Evolutionary conservation across 2,329 filamentous ascomycete species (phyloP).

Genomic region (Aureobasidium pullulans): DNA sequence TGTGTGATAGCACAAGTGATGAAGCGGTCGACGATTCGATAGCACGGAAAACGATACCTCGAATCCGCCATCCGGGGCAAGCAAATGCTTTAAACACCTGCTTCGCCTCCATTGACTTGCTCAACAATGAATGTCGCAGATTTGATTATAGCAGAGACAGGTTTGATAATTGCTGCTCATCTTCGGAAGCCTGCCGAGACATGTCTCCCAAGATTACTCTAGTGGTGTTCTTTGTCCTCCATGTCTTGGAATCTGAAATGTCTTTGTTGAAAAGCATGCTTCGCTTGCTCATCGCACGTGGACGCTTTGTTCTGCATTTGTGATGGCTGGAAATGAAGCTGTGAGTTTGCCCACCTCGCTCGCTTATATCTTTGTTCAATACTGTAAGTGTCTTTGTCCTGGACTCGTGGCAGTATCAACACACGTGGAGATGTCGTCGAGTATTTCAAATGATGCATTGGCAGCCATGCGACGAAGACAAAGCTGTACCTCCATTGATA

Average conservation of each 20-base stretch:
- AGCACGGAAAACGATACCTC: not conserved
- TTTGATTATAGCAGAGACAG: not conserved
- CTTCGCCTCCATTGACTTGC: not conserved
- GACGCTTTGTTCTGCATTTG: conserved; percentile 5
- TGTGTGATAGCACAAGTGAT: not conserved
- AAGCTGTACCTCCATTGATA: not conserved
- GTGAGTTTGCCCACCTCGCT: not conserved
- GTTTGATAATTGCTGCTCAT: not conserved
- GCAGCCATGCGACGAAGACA: not conserved
- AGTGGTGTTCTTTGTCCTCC: not conserved
- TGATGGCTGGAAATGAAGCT: not conserved
- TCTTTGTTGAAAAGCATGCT: not conserved
- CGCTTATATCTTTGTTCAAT: conserved; percentile 1
- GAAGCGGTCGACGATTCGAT: not conserved
- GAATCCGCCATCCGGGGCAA: not conserved
- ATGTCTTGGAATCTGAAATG: not conserved
- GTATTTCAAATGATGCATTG: conserved; percentile 1
- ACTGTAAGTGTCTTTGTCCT: not conserved
- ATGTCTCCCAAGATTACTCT: not conserved
- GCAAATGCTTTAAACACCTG: not conserved
- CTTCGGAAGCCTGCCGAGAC: not conserved
- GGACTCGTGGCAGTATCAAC: not conserved
- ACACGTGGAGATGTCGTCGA: not conserved
- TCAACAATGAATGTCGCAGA: conserved; percentile 6
- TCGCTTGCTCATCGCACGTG: not conserved